Percentiles rank a stretch among this genome's conserved stretches.
These are phyloP conservation scores for Fusarium odoratissimum DNA, from an alignment of 2,329 filamentous ascomycete species.

Conservation along the genomic window DNA sequence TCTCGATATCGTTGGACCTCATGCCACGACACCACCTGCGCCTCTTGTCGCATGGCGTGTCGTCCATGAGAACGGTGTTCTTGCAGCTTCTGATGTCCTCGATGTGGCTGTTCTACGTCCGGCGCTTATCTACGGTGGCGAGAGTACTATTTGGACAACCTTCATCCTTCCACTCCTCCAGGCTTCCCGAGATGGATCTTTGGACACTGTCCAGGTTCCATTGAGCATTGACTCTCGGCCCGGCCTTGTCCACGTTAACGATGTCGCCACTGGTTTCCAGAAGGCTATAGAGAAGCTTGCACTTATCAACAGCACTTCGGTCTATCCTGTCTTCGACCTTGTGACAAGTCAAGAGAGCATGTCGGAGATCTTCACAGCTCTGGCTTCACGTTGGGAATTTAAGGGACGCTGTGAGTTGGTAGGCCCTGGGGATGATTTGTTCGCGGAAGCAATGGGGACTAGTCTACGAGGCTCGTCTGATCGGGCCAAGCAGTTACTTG, in stretches of 20 bases:
- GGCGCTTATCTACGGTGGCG: background rate
- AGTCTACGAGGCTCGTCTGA: background rate
- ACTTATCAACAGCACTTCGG: background rate
- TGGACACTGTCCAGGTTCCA: background rate
- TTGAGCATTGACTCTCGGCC: background rate
- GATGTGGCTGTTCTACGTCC: background rate
- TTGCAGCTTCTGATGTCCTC: fast-evolving
- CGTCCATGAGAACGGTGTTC: background rate
- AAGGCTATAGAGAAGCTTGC: background rate
- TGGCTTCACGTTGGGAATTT: fast-evolving
- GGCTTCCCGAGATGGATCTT: fast-evolving
- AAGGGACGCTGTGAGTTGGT: background rate
- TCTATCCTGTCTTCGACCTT: background rate
- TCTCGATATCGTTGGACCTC: fast-evolving
- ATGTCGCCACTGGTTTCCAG: background rate
- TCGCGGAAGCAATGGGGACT: background rate
- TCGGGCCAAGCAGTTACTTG: background rate
- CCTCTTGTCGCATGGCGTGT: background rate
- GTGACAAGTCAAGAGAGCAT: background rate
- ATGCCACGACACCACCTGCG: fast-evolving
- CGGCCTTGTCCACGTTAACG: background rate
- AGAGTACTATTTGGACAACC: background rate
- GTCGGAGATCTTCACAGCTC: fast-evolving
- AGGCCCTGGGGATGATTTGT: background rate
- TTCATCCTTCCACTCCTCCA: background rate